Percentiles rank a stretch among this genome's conserved stretches.
These are phyloP conservation scores for Chenopodium quinoa DNA, from an alignment of 148 eudicot genomes.

Conservation along the genomic window DNA sequence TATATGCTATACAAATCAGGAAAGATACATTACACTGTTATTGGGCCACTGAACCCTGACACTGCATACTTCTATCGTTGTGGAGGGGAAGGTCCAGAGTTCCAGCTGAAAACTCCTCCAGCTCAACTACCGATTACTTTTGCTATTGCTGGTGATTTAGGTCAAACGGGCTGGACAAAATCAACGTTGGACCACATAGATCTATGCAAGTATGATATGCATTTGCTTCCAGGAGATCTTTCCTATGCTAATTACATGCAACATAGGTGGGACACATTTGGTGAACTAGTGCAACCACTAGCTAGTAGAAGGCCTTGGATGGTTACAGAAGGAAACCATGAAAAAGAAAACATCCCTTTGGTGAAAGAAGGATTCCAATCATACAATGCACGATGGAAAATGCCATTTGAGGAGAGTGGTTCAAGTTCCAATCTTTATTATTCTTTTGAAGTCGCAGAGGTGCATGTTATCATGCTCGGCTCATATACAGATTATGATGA, in stretches of 20 bases:
- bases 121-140: slow-evolving; percentile 79
- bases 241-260: slow-evolving; percentile 88
- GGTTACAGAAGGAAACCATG: slow-evolving; percentile 98
- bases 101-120: slow-evolving; percentile 82
- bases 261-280: slow-evolving; percentile 85
- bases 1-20: slow-evolving; percentile 77
- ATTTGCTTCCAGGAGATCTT: slow-evolving; percentile 89
- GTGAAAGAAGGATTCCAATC: slow-evolving; percentile 64
- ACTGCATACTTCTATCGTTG: slow-evolving; percentile 79
- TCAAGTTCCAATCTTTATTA: slow-evolving; percentile 88
- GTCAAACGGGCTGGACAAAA: slow-evolving; percentile 95
- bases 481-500: slow-evolving; percentile 82
- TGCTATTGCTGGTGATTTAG: slow-evolving; percentile 92
- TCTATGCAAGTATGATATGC: slow-evolving; percentile 74
- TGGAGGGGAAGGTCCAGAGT: slow-evolving; percentile 79
- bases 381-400: slow-evolving; percentile 94
- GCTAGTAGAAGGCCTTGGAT: slow-evolving; percentile 97
- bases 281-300: slow-evolving; percentile 84
- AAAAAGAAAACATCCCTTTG: slow-evolving; percentile 62
- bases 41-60: slow-evolving; percentile 69
- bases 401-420: slow-evolving; percentile 94
- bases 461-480: slow-evolving; percentile 89
- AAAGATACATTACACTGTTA: slow-evolving; percentile 82
- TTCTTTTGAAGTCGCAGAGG: slow-evolving; percentile 92
- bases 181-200: slow-evolving; percentile 83